Evolutionary conservation across 2,329 filamentous ascomycete species (phyloP).

Genomic region (Ophiostoma australiae): DNA sequence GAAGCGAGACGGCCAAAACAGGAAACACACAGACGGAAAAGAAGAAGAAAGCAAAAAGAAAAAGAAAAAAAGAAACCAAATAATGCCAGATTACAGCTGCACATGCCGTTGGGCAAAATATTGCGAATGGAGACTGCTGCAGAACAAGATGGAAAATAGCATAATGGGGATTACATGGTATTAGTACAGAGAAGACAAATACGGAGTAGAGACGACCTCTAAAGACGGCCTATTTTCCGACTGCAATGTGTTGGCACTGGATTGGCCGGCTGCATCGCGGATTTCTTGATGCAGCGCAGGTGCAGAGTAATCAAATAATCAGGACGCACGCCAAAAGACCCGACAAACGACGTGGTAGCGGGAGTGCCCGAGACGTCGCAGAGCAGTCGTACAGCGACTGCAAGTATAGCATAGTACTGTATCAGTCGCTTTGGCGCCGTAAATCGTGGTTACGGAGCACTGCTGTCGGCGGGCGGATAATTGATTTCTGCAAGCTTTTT

Average conservation of each 20-base stretch:
- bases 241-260: neutral
- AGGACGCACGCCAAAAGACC: neutral
- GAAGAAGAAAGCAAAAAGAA: neutral
- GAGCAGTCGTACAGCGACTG: neutral
- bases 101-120: neutral
- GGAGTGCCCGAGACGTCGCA: conserved; percentile 7
- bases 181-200: no score
- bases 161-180: no score
- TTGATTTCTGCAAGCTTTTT: no score
- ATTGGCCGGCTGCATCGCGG: neutral
- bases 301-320: no score
- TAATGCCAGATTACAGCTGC: neutral
- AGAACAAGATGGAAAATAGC: neutral
- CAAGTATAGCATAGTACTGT: neutral
- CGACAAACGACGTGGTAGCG: conserved; percentile 6
- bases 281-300: no score
- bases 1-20: neutral
- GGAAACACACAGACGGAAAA: neutral
- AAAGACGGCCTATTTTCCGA: neutral
- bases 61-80: no score
- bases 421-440: neutral
- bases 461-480: neutral
- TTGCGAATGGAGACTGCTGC: neutral
- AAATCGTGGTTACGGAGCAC: neutral
- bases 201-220: neutral